Conservation (phyloP, 179 eudicot genomes). For the Silene coronaria region DNA sequence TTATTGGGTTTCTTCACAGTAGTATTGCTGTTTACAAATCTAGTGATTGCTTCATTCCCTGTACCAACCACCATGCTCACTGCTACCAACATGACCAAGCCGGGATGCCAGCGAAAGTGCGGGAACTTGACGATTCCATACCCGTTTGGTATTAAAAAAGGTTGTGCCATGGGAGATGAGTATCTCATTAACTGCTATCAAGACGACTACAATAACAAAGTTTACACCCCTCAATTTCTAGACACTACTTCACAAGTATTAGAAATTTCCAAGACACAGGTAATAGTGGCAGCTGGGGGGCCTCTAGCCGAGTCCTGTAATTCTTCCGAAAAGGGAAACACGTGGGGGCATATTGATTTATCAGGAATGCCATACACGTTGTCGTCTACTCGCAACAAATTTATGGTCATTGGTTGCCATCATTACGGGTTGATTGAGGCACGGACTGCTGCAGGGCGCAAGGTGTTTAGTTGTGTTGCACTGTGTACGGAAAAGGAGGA, state of each 20-base stretch:
- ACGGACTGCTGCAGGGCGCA: slow-evolving; percentile 3
- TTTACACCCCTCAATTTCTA: neutral
- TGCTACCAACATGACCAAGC: slow-evolving; percentile 19
- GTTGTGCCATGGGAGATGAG: slow-evolving; percentile 17
- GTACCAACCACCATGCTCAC: slow-evolving; percentile 18
- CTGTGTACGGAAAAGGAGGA: slow-evolving; percentile 33
- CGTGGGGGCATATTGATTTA: neutral
- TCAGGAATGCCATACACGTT: slow-evolving; percentile 25
- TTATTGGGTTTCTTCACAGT: too few species aligned
- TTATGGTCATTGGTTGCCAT: slow-evolving; percentile 44
- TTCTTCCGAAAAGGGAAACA: neutral
- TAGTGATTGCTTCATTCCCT: neutral
- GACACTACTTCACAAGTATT: slow-evolving; percentile 5
- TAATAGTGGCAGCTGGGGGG: slow-evolving; percentile 17
- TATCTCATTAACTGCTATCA: slow-evolving; percentile 1
- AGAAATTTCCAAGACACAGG: slow-evolving; percentile 28
- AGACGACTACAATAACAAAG: too few species aligned
- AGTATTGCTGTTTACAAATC: too few species aligned
- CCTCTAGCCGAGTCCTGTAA: slow-evolving; percentile 18
- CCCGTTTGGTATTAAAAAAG: slow-evolving; percentile 26
- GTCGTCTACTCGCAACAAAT: slow-evolving; percentile 33
- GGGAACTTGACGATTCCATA: slow-evolving; percentile 30
- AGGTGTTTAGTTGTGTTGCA: slow-evolving; percentile 30
- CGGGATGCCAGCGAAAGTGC: slow-evolving; percentile 21
- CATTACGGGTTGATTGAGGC: slow-evolving; percentile 26